Conservation (phyloP, 129 eudicot genomes). For the Arctium minus region DNA sequence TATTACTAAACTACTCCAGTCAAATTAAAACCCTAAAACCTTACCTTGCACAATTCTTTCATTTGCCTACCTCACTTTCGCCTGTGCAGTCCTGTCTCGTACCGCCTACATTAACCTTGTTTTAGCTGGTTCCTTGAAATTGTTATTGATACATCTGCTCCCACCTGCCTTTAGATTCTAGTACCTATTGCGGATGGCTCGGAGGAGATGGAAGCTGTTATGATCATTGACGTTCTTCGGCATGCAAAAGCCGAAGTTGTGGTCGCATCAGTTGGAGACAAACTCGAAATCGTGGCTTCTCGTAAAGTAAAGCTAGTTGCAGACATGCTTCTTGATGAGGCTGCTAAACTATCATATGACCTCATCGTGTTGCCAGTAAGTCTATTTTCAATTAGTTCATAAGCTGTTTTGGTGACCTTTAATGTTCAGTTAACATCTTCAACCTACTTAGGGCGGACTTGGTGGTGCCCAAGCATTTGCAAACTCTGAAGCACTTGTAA, state of each 20-base stretch:
- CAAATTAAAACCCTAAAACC: no score
- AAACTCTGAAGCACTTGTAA: constrained; percentile 65
- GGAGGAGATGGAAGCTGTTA: constrained; percentile 97
- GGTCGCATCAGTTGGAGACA: constrained; percentile 88
- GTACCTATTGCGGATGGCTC: constrained; percentile 95
- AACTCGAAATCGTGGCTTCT: constrained; percentile 71
- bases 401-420: background rate
- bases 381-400: background rate
- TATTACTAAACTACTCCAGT: no score
- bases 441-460: constrained; percentile 75
- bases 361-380: constrained; percentile 88
- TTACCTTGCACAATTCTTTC: no score
- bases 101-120: background rate
- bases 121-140: background rate
- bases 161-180: constrained; percentile 49
- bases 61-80: no score
- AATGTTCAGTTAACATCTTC: background rate
- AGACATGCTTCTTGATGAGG: constrained; percentile 80
- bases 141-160: background rate
- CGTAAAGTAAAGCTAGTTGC: constrained; percentile 88
- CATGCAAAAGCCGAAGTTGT: constrained; percentile 89
- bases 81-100: no score
- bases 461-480: constrained; percentile 90
- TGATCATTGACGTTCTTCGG: constrained; percentile 83
- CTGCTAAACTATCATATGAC: constrained; percentile 54